Base-by-base conservation (phyloP, 2,329 filamentous ascomycete genomes). In the Corniculantispora saksenae region DNA sequence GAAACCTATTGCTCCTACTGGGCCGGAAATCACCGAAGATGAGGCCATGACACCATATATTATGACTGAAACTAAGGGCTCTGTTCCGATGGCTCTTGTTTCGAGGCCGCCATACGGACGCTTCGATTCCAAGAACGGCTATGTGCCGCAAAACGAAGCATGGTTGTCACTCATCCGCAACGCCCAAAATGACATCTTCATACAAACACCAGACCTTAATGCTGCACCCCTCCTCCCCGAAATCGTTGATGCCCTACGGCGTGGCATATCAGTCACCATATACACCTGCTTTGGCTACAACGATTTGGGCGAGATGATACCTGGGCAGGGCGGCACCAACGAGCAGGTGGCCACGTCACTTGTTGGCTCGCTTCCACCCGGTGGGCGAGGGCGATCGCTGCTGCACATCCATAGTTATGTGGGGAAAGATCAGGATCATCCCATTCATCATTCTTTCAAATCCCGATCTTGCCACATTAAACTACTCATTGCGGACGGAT, bases 261-360 rank as follows among this genome's bases (percentile, higher is more conserved):
- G 91, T 1, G 91, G 91, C 0, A 76, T 93, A 0, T 79, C 88
- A 59, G 86, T 93, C 0, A 87, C 84, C 0, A 89, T 87, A 73
- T 93, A 91, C 68, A 82, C 93, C 1, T 92, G 90, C 68, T 83
- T 94, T 0, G 91, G 91, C 1, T 94, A 94, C 77, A 94, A 94
- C 67, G 91, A 94, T 69, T 80, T 86, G 0, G 91, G 91, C 25
- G 90, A 94, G 73, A 83, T 94, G 38, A 84, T 94, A 0, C 91
- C 91, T 0, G 85, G 86, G 66, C 90, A 93, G 73, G 90, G 90
- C 35, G 91, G 91, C 1, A 91, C 88, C 19, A 93, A 93, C 72
- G 90, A 93, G 67, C 89, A 90, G 81, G 82, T 88, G 2, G 85
- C 89, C 0, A 81, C 88, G 66, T 78, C 82, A 9, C 79, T 94